Evolutionary conservation across 2,329 filamentous ascomycete species (phyloP).

Genomic region (Aspergillus nomiae): DNA sequence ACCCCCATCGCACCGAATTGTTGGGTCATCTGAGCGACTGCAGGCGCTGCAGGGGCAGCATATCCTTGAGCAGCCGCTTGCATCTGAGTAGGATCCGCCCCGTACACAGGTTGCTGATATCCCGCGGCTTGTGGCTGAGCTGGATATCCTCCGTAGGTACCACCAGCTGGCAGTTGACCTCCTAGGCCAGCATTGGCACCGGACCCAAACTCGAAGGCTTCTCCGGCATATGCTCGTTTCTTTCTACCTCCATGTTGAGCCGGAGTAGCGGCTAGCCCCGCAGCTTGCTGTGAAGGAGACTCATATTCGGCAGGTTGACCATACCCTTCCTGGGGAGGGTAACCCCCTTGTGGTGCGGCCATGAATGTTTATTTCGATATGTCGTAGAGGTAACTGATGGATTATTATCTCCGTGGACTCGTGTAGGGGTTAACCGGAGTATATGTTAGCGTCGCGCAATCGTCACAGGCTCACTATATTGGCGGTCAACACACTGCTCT

Average conservation of each 20-base stretch:
- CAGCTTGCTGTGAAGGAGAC: slow-evolving; percentile 40
- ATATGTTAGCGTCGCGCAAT: slow-evolving; percentile 16
- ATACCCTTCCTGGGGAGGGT: slow-evolving; percentile 54
- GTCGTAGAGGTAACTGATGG: neutral
- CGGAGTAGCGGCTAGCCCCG: slow-evolving; percentile 33
- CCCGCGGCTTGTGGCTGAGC: slow-evolving; percentile 51
- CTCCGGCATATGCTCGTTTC: slow-evolving; percentile 91
- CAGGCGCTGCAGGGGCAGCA: slow-evolving; percentile 56
- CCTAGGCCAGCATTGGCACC: slow-evolving; percentile 75
- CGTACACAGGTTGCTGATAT: slow-evolving; percentile 47
- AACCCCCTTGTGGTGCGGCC: slow-evolving; percentile 55
- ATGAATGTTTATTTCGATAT: slow-evolving; percentile 33
- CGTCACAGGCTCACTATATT: slow-evolving; percentile 25
- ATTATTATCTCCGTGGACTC: slow-evolving; percentile 1
- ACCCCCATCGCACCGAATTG: slow-evolving; percentile 80
- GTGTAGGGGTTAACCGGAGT: slow-evolving; percentile 5
- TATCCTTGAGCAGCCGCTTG: slow-evolving; percentile 70
- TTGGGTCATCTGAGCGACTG: slow-evolving; percentile 73
- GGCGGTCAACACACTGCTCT: slow-evolving; percentile 22
- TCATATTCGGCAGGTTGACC: slow-evolving; percentile 43
- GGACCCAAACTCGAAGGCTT: slow-evolving; percentile 88
- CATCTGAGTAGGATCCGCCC: slow-evolving; percentile 45
- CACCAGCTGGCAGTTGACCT: slow-evolving; percentile 52
- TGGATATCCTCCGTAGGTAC: slow-evolving; percentile 66
- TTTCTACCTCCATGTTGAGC: slow-evolving; percentile 57